Base-by-base conservation (phyloP, 116 monocot genomes). In the Thalassia testudinum region DNA sequence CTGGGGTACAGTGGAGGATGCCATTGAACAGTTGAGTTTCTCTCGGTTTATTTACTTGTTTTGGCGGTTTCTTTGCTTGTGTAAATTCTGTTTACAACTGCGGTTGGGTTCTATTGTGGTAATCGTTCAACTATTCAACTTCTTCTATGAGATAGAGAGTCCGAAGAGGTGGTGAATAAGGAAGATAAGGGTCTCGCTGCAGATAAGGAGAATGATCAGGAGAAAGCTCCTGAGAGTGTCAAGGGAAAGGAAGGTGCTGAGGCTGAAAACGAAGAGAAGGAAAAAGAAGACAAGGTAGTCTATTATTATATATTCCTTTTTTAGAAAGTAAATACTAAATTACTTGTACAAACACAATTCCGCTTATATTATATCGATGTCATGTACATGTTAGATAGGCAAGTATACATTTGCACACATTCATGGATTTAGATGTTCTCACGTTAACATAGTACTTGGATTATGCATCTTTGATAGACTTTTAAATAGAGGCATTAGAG, bases 1-100 rank as follows among this genome's bases (percentile, higher is more conserved):
- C 56, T 97, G 97, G 97, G 97, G 90, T 22, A 77, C 77, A 30
- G 29, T 64, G 0, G 59, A 52, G 65, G 97, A 97, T 56, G 85
- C 83, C 55, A 63, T 62, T 18, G 18, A 63, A 18, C 70, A 70
- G 70, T 64, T 70, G 47, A 64, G 66, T 49, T 61, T 28, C 17
- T 52, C 52, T 29, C 17, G 10, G 10, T 0, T 2, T 24, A 0
- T 48, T 56, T 57, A 21, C 37, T 12, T 7, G 5, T 21, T 44
- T 1, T 14, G 18, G 7, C 29, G 0, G 13, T 7, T 28, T 45
- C 7, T 26, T n/a, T 21, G 7, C 30, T 25, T 37, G 5, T 56
- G 26, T 4, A 12, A 18, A 29, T 13, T 14, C 15, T 8, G 5
- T 0, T 8, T 15, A 12, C 18, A 20, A 24, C 12, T 22, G 17